These are phyloP conservation scores for Spergularia bocconei DNA, from an alignment of 148 eudicot genomes.

Conservation along the genomic window DNA sequence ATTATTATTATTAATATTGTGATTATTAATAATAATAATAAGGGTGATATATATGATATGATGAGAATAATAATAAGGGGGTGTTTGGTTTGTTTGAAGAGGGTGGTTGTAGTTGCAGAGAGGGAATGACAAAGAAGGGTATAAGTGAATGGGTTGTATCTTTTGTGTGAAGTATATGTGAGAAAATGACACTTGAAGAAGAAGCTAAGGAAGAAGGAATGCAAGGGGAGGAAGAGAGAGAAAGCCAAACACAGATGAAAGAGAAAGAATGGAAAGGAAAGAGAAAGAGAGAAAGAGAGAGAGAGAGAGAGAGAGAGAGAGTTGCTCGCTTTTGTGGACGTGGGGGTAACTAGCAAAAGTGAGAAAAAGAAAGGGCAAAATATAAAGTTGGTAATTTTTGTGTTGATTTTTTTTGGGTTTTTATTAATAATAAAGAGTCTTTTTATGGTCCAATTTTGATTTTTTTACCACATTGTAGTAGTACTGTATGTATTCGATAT, in stretches of 20 bases:
- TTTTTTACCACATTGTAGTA: too few relatives aligned
- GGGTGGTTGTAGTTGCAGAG: constrained; percentile 17
- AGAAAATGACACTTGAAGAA: constrained; percentile 79
- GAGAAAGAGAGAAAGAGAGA: constrained; percentile 8
- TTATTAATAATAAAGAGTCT: background rate
- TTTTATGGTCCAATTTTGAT: too few relatives aligned
- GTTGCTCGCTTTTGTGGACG: constrained; percentile 16
- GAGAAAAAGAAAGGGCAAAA: background rate
- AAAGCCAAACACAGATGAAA: background rate
- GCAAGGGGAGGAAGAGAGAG: constrained; percentile 8
- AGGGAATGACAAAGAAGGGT: constrained; percentile 43
- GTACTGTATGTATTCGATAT: too few relatives aligned
- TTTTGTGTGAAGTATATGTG: constrained; percentile 83
- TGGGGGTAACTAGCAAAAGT: constrained; percentile 3
- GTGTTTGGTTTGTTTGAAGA: background rate
- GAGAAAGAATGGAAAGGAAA: background rate
- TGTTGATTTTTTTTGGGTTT: background rate
- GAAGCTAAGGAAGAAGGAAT: background rate
- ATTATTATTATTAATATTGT: too few relatives aligned
- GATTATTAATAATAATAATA: too few relatives aligned
- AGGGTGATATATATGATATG: too few relatives aligned
- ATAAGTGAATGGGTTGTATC: constrained; percentile 39
- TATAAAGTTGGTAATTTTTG: too few relatives aligned
- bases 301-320: background rate
- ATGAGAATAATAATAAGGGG: constrained; percentile 24